These are phyloP conservation scores for Alternaria tenuissima DNA, from an alignment of 2,329 filamentous ascomycete genomes.

Conservation along the genomic window DNA sequence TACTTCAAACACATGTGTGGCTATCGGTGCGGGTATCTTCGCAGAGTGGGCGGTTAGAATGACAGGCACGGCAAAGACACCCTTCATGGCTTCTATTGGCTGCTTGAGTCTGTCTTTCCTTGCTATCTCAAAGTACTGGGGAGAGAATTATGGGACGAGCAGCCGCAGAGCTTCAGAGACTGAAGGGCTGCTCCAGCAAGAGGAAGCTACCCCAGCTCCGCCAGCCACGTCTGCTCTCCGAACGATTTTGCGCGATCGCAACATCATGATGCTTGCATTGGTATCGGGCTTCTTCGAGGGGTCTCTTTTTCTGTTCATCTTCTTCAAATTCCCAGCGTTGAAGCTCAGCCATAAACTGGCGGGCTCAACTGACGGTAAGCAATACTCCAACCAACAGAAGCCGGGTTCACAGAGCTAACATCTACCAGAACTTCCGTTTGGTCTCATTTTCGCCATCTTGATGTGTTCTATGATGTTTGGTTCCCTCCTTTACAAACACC, in stretches of 20 bases:
- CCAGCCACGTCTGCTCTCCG: slow-evolving; percentile 33
- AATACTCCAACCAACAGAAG: not conserved
- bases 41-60: slow-evolving; percentile 61
- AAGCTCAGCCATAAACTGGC: slow-evolving; percentile 45
- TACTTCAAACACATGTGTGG: slow-evolving; percentile 55
- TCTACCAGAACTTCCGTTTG: slow-evolving; percentile 51
- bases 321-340: slow-evolving; percentile 68
- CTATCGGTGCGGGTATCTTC: slow-evolving; percentile 62
- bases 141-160: slow-evolving; percentile 60
- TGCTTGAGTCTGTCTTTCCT: slow-evolving; percentile 56
- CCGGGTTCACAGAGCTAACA: slow-evolving; percentile 11
- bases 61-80: slow-evolving; percentile 60
- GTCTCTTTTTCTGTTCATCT: slow-evolving; percentile 69
- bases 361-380: slow-evolving; percentile 39
- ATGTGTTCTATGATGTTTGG: slow-evolving; percentile 68
- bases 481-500: slow-evolving; percentile 61
- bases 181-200: slow-evolving; percentile 36
- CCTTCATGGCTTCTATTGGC: slow-evolving; percentile 59
- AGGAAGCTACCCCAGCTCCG: slow-evolving; percentile 31
- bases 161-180: slow-evolving; percentile 27
- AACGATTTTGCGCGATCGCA: slow-evolving; percentile 51
- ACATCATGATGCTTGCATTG: slow-evolving; percentile 61
- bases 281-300: slow-evolving; percentile 68
- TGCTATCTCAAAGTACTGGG: slow-evolving; percentile 60
- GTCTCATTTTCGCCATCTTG: slow-evolving; percentile 65